Conservation (phyloP, 2,329 filamentous ascomycete species). For the Huntiella abstrusa region DNA sequence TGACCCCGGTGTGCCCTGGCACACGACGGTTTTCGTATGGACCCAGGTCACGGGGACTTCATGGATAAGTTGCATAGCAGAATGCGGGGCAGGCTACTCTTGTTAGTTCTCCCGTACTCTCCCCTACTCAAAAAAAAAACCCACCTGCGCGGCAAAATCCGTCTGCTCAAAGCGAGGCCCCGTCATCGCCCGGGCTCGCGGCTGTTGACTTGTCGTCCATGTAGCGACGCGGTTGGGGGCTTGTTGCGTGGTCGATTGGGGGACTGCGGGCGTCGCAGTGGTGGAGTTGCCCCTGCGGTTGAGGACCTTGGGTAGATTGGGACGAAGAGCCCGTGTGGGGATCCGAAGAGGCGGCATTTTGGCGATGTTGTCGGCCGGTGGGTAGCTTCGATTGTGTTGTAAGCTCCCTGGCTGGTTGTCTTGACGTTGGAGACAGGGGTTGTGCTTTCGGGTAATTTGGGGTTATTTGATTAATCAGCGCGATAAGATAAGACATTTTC, state of each 20-base stretch:
- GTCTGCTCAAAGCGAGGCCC: constrained; percentile 96
- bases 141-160: constrained; percentile 77
- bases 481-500: no score
- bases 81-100: constrained; percentile 60
- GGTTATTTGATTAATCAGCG: no score
- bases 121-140: constrained; percentile 18
- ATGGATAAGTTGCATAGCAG: constrained; percentile 92
- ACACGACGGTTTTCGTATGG: constrained; percentile 61
- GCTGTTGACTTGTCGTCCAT: constrained; percentile 76
- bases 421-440: no score
- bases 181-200: constrained; percentile 67
- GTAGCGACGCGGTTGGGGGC: constrained; percentile 67
- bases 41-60: constrained; percentile 88
- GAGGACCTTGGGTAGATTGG: not conserved
- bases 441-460: no score
- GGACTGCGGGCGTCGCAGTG: no score
- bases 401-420: no score
- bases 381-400: not conserved
- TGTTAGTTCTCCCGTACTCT: no score
- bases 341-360: not conserved
- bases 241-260: constrained; percentile 30
- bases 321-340: constrained; percentile 7
- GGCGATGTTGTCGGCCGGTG: not conserved
- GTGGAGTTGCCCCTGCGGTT: not conserved
- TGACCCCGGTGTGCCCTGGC: constrained; percentile 82